Evolutionary conservation across 768 basidiomycete species (phyloP).

Genomic region (Tephrocybe sp.): DNA sequence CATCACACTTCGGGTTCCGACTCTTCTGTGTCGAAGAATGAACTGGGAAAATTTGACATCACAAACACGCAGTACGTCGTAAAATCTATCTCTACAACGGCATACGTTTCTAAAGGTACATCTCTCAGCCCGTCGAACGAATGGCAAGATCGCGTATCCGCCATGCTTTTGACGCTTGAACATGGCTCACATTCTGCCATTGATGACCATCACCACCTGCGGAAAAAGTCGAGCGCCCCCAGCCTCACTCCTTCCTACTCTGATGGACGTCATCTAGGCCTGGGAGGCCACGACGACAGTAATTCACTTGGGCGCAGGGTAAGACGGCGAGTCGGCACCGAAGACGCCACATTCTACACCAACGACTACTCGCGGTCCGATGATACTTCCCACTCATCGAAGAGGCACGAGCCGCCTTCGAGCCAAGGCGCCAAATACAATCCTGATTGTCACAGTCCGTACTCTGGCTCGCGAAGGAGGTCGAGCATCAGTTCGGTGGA

Average conservation of each 20-base stretch:
- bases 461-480: slow-evolving; percentile 11
- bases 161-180: slow-evolving; percentile 29
- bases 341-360: slow-evolving; percentile 24
- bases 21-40: slow-evolving; percentile 23
- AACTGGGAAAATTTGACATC: slow-evolving; percentile 37
- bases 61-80: slow-evolving; percentile 62
- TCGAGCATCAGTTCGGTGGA: slow-evolving; percentile 34
- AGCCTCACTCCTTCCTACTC: slow-evolving; percentile 1
- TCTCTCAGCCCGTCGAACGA: slow-evolving; percentile 70
- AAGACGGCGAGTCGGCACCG: slow-evolving; percentile 47
- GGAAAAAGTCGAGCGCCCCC: slow-evolving; percentile 11
- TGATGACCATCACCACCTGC: slow-evolving; percentile 1
- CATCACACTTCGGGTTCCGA: slow-evolving; percentile 24
- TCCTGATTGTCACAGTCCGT: not conserved
- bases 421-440: slow-evolving; percentile 11
- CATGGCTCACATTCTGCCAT: not conserved
- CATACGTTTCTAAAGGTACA: slow-evolving; percentile 4
- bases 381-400: slow-evolving; percentile 20
- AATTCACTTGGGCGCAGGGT: slow-evolving; percentile 42
- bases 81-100: not conserved
- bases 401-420: slow-evolving; percentile 4
- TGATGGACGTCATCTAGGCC: slow-evolving; percentile 6
- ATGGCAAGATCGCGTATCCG: slow-evolving; percentile 74
- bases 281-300: slow-evolving; percentile 24
- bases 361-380: slow-evolving; percentile 15